Evolutionary conservation across 2,329 filamentous ascomycete genomes (phyloP), one percentile per base, ranked within the genome.

Genomic region (Aspergillus thermomutatus): DNA sequence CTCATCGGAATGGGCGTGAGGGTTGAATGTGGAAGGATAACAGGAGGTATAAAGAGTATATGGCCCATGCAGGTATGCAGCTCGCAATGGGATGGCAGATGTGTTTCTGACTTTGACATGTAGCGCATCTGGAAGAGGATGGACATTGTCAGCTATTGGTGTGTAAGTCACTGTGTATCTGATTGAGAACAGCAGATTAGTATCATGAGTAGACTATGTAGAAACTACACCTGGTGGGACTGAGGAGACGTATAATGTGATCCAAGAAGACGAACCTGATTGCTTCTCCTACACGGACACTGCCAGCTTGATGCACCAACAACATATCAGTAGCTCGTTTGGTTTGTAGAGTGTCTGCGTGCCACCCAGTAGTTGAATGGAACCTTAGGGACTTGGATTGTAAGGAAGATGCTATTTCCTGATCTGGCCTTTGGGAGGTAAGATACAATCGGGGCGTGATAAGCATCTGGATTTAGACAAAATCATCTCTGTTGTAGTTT

Each of bases 61-160:
- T 1, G 94, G 94, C 0, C 94, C 94, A 76, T 97, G 94, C 53
- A 99, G 88, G 72, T 97, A 99, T 55, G 94, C 94, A 53, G 94
- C 94, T 69, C 94, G 90, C 41, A 97, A 81, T 17, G 94, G 90
- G 62, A 96, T 90, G 56, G 91, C 89, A 41, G 90, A 94, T 9
- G 90, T 92, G 75, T 99, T 99, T 72, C 90, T 93, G 72, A 99
- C 87, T 66, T 90, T 91, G 48, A 99, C 84, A 75, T 91, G 85
- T 40, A 99, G 85, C 66, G 86, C 82, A 62, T 88, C 80, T 27
- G 93, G 93, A 4, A 91, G 88, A 3, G 94, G 94, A 3, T 96
- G 83, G 70, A 97, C 95, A 64, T 91, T 91, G 75, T 97, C 94
- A 68, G 87, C 83, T 41, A 88, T 87, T 3, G 94, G 94, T 1